Evolutionary conservation across 352 stramenopile genomes (phyloP), one percentile per base, ranked within the genome.

Genomic region (Globisporangium acanthophoron): DNA sequence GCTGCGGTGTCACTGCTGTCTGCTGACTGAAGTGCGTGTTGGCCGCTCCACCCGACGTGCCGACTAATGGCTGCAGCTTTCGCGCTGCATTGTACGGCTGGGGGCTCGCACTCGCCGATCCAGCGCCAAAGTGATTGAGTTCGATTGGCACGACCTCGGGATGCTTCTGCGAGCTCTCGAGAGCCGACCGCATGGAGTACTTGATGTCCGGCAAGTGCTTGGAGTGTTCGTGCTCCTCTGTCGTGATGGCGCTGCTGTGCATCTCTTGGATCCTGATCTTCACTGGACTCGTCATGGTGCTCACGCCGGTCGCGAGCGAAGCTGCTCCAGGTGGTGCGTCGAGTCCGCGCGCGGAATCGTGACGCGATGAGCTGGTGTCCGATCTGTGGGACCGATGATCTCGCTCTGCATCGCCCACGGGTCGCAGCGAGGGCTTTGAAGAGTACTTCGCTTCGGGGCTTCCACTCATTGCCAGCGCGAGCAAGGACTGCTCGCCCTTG

Each of bases 251-350:
- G 8, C 27, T 49, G 48, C 48, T 62, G 7, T 46, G 48, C 5
- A 50, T 35, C 40, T 62, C 48, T 8, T 56, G 56, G 24, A 62
- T 46, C n/a, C 56, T 15, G 39, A 62, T 62, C 56, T 62, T 62
- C 37, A 62, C 49, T 3, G 56, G 48, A 37, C 48, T 56, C 40
- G 29, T 56, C 27, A 27, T 11, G 6, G n/a, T 27, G 16, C n/a
- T 40, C 13, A 49, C 37, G 7, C 13, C 15, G 27, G 41, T 12
- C 31, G 18, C 24, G 16, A 39, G 8, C 6, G 48, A 11, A 52
- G 20, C 18, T 54, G 49, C 27, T 40, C 7, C 15, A 29, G 29
- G 21, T 29, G 11, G 12, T 29, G 27, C 29, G 7, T 37, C 53
- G 11, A 29, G 7, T 11, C 31, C 44, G n/a, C 3, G 13, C 18